phyloP scores from a whole-genome alignment of 106 monocot genomes.

The Apostasia shenzhenica region DNA sequence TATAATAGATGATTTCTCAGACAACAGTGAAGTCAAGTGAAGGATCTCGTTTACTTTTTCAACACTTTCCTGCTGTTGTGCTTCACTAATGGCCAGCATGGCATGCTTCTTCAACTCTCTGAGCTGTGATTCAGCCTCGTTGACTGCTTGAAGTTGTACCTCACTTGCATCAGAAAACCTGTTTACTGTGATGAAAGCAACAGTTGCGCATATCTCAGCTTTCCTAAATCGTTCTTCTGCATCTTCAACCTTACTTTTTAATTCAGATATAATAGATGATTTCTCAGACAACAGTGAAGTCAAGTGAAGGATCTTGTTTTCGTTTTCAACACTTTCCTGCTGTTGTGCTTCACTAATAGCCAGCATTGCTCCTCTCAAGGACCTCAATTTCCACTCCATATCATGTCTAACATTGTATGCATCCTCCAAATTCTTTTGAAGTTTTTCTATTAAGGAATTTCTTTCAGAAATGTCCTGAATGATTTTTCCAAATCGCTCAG shows the following conservation, averaged over 20 bases:
- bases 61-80: constrained; percentile 59
- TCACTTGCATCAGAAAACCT: constrained; percentile 36
- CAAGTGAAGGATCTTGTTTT: constrained; percentile 43
- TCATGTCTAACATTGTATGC: constrained; percentile 52
- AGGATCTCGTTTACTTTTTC: constrained; percentile 67
- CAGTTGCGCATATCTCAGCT: constrained; percentile 32
- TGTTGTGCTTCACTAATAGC: constrained; percentile 83
- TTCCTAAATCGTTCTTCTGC: constrained; percentile 22
- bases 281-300: constrained; percentile 46
- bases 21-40: constrained; percentile 35
- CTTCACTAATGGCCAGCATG: constrained; percentile 73
- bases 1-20: constrained; percentile 31
- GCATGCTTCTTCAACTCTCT: constrained; percentile 21
- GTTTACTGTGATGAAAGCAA: constrained; percentile 32
- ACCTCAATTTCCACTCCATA: constrained; percentile 80
- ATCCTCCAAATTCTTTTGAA: constrained; percentile 68
- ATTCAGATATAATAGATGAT: constrained; percentile 19
- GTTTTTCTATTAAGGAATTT: constrained; percentile 70
- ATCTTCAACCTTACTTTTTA: constrained; percentile 33
- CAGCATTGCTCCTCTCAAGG: constrained; percentile 77
- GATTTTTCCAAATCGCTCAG: constrained; percentile 47
- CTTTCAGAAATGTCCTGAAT: constrained; percentile 50
- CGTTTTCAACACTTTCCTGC: constrained; percentile 63
- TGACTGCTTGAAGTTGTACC: constrained; percentile 22
- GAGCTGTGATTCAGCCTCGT: constrained; percentile 19